A percentile compares a stretch with the other conserved stretches of the same genome.
Evolutionary conservation across 805 yeast genomes (phyloP).

Genomic region (Candida krabiensis): DNA sequence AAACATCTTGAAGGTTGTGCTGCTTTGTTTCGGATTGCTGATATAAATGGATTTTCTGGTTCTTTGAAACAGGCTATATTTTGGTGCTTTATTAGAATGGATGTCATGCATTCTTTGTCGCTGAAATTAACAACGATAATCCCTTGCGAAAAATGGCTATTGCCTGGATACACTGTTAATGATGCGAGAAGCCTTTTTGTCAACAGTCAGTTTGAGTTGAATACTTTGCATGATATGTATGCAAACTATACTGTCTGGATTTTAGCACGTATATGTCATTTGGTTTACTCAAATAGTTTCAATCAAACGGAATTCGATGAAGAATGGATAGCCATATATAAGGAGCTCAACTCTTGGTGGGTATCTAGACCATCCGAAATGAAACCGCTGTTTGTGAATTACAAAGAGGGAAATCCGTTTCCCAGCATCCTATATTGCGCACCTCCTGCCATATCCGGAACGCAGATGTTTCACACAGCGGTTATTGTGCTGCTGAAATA

Average conservation of each 20-base stretch:
- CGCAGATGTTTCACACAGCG: constrained; percentile 42
- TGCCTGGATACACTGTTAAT: constrained; percentile 21
- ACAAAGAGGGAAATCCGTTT: constrained; percentile 33
- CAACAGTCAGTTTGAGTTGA: constrained; percentile 11
- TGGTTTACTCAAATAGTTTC: constrained; percentile 25
- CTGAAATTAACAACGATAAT: constrained; percentile 40
- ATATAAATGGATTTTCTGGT: constrained; percentile 39
- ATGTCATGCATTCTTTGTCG: constrained; percentile 39
- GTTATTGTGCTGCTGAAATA: constrained; percentile 39
- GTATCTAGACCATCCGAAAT: constrained; percentile 32
- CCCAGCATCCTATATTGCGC: constrained; percentile 39
- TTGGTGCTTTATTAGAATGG: constrained; percentile 47
- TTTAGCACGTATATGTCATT: constrained; percentile 37
- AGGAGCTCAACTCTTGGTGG: constrained; percentile 39
- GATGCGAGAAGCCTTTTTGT: constrained; percentile 26
- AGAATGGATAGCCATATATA: constrained; percentile 39
- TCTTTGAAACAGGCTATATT: constrained; percentile 38
- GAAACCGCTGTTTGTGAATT: constrained; percentile 28
- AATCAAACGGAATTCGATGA: constrained; percentile 29
- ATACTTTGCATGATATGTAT: constrained; percentile 31
- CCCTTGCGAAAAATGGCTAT: constrained; percentile 37
- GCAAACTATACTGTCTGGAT: constrained; percentile 42
- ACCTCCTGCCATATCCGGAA: constrained; percentile 41
- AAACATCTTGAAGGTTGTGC: constrained; percentile 44
- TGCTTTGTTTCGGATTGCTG: constrained; percentile 36